These are phyloP conservation scores for Tinospora cordifolia DNA, from an alignment of 164 flowering plant genomes.

Conservation along the genomic window DNA sequence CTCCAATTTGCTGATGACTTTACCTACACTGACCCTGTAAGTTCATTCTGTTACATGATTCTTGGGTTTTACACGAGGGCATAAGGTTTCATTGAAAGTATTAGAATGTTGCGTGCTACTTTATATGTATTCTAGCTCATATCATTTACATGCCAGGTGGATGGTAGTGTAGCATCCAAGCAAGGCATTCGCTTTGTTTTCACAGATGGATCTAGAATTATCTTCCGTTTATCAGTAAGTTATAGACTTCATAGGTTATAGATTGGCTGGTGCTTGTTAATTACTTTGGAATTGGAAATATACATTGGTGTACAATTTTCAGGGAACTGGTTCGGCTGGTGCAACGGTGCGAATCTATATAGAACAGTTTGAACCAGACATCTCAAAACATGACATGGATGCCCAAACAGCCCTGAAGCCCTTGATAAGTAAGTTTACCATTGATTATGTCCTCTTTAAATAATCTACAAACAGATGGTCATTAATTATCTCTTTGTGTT, in stretches of 20 bases:
- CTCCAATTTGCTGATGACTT: slow-evolving; percentile 96
- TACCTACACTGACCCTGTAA: slow-evolving; percentile 88
- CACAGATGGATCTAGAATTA: slow-evolving; percentile 91
- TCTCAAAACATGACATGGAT: slow-evolving; percentile 71
- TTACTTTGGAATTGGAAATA: background rate
- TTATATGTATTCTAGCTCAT: background rate
- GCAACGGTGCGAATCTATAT: slow-evolving; percentile 86
- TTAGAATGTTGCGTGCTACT: background rate
- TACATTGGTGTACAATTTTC: slow-evolving; percentile 13
- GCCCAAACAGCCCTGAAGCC: slow-evolving; percentile 90
- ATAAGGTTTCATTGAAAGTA: too few species aligned
- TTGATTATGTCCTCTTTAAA: background rate
- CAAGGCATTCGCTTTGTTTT: slow-evolving; percentile 96
- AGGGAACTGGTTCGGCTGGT: slow-evolving; percentile 99
- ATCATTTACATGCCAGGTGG: slow-evolving; percentile 47
- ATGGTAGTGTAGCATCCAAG: slow-evolving; percentile 84
- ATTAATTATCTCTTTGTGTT: slow-evolving; percentile 13
- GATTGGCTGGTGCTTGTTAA: background rate
- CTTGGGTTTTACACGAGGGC: background rate
- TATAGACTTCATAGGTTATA: background rate
- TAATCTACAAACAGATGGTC: background rate
- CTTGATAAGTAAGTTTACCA: slow-evolving; percentile 54
- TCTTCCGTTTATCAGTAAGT: slow-evolving; percentile 86
- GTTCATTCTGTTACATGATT: slow-evolving; percentile 17
- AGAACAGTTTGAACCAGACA: slow-evolving; percentile 88